Conservation (phyloP, 164 flowering plant species). For the Liquidambar formosana region DNA sequence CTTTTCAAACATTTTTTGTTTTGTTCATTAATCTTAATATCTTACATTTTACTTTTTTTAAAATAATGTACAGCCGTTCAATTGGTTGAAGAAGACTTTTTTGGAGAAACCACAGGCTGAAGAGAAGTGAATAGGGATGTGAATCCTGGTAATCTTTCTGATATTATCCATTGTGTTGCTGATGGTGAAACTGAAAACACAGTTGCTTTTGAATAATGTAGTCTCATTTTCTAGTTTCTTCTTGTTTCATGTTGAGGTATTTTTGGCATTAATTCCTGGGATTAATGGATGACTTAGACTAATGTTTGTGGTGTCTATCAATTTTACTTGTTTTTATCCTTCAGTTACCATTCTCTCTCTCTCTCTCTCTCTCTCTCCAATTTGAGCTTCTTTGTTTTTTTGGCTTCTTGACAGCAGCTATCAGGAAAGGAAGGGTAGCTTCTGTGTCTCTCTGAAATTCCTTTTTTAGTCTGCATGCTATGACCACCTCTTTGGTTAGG, state of each 20-base stretch:
- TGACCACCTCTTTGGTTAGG: no score
- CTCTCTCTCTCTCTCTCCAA: no score
- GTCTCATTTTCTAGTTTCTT: background rate
- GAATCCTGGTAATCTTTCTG: background rate
- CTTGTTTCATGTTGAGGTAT: conserved; percentile 1
- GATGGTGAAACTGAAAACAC: background rate
- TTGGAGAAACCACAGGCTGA: conserved; percentile 50
- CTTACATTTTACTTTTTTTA: no score
- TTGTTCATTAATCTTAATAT: no score
- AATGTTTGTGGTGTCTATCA: background rate
- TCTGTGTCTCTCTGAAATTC: no score
- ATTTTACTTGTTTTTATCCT: no score
- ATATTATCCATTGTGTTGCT: background rate
- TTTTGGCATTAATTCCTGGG: conserved; percentile 4
- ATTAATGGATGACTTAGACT: background rate
- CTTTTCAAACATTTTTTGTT: no score
- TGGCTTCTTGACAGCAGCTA: no score
- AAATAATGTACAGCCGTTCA: conserved; percentile 54
- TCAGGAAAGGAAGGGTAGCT: no score
- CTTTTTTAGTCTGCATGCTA: no score
- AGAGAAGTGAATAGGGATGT: conserved; percentile 18
- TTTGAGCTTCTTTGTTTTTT: no score
- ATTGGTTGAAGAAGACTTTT: conserved; percentile 71
- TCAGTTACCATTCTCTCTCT: no score
- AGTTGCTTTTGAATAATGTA: conserved; percentile 11